Conservation (phyloP, 192 early-diverging fungal species). For the Backusella luteola region DNA sequence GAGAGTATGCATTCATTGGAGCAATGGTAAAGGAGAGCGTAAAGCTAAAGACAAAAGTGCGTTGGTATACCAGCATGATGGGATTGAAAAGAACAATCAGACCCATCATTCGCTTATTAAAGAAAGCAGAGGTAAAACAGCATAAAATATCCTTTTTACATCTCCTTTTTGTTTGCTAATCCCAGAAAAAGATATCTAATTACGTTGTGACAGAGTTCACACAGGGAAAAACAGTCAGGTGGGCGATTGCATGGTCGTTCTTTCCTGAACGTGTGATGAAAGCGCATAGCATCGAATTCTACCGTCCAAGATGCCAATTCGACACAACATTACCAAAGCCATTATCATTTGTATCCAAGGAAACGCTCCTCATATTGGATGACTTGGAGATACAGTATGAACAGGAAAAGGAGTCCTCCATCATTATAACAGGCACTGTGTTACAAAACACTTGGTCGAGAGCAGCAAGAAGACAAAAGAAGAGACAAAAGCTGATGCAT, state of each 20-base stretch:
- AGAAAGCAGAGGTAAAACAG: slow-evolving; percentile 36
- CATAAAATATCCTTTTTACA: too few species aligned
- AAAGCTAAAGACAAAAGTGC: slow-evolving; percentile 34
- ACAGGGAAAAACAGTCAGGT: slow-evolving; percentile 53
- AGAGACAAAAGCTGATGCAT: background rate
- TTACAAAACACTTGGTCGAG: slow-evolving; percentile 37
- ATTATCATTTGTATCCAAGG: background rate
- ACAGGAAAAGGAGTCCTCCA: background rate
- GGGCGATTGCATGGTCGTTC: slow-evolving; percentile 61
- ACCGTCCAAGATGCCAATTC: slow-evolving; percentile 21
- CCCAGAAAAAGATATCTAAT: slow-evolving; percentile 43
- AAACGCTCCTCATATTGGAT: background rate
- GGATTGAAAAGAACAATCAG: slow-evolving; percentile 60
- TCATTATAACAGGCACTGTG: background rate
- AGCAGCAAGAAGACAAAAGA: slow-evolving; percentile 20
- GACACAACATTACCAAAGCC: background rate
- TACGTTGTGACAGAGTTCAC: slow-evolving; percentile 52
- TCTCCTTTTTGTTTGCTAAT: background rate
- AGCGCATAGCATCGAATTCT: slow-evolving; percentile 6
- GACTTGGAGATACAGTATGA: slow-evolving; percentile 6
- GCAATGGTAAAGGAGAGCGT: slow-evolving; percentile 70
- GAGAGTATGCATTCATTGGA: slow-evolving; percentile 72
- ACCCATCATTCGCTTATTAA: slow-evolving; percentile 39
- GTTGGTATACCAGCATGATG: slow-evolving; percentile 84
- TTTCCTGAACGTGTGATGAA: slow-evolving; percentile 33